Percentiles rank a stretch among this genome's conserved stretches.
Conservation (phyloP, 2,329 filamentous ascomycete genomes). For the Aspergillus jensenii region DNA sequence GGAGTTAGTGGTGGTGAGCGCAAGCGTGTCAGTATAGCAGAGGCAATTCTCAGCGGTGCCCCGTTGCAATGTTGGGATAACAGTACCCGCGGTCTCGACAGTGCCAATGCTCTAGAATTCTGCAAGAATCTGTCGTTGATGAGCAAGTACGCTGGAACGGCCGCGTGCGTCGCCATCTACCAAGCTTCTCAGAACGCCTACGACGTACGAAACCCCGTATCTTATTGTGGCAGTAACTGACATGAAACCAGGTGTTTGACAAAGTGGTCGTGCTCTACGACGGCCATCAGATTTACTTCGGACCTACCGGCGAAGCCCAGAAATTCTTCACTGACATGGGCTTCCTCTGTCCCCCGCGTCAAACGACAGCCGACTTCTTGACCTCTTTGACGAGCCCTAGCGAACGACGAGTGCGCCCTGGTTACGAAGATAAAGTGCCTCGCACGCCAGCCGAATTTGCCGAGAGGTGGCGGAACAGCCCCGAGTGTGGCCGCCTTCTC, state of each 20-base stretch:
- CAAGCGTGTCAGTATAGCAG: slow-evolving; percentile 63
- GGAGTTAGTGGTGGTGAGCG: slow-evolving; percentile 62
- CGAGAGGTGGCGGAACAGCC: slow-evolving; percentile 54
- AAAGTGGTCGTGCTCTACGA: slow-evolving; percentile 73
- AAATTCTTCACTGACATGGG: slow-evolving; percentile 68
- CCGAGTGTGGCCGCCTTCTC: slow-evolving; percentile 44
- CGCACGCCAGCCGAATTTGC: slow-evolving; percentile 70
- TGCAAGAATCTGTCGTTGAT: slow-evolving; percentile 52
- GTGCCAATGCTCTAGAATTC: slow-evolving; percentile 58
- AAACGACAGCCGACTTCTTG: slow-evolving; percentile 70
- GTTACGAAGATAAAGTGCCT: slow-evolving; percentile 64
- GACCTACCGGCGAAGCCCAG: slow-evolving; percentile 60
- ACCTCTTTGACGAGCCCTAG: slow-evolving; percentile 67
- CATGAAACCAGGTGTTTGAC: slow-evolving; percentile 60
- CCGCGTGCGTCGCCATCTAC: slow-evolving; percentile 58
- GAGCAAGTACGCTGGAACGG: slow-evolving; percentile 50
- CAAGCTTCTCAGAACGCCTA: slow-evolving; percentile 49
- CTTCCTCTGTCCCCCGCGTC: slow-evolving; percentile 66
- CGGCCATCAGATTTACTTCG: slow-evolving; percentile 76
- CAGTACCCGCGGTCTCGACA: slow-evolving; percentile 52
- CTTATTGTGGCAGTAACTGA: background rate
- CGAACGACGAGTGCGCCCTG: slow-evolving; percentile 59
- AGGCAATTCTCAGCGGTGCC: slow-evolving; percentile 49
- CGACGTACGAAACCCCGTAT: slow-evolving; percentile 37
- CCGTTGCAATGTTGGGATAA: slow-evolving; percentile 51